Percentiles rank a stretch among this genome's conserved stretches.
These are phyloP conservation scores for Dictyostelium gargantuum DNA, from an alignment of 208 protist genomes.

Conservation along the genomic window DNA sequence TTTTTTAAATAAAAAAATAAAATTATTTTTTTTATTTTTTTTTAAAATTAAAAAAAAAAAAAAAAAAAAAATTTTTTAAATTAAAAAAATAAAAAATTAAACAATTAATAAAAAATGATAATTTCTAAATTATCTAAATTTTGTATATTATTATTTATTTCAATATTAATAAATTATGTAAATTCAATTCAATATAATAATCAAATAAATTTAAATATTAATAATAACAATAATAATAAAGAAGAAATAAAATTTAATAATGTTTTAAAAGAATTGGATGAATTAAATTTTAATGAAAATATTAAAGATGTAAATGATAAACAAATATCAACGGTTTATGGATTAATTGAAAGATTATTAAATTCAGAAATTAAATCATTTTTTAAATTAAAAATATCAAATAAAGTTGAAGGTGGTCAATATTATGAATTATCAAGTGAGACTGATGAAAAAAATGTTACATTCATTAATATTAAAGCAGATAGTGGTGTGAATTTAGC, in stretches of 20 bases:
- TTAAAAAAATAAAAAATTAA: not conserved
- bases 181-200: not conserved
- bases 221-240: not conserved
- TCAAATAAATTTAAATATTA: not conserved
- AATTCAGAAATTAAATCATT: not conserved
- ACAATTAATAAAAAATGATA: not conserved
- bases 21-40: too few species aligned
- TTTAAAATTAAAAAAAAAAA: too few species aligned
- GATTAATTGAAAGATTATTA: not conserved
- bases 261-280: not conserved
- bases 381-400: not conserved
- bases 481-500: constrained; percentile 28
- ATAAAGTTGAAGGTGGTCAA: not conserved
- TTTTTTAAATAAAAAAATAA: too few species aligned
- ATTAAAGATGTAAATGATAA: not conserved
- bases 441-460: not conserved
- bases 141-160: not conserved
- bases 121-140: not conserved
- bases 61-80: too few species aligned
- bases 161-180: not conserved
- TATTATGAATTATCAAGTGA: not conserved
- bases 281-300: not conserved
- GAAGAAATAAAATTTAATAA: not conserved
- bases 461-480: not conserved
- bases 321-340: not conserved